A percentile compares a stretch with the other conserved stretches of the same genome.
These are phyloP conservation scores for Apiospora phragmitis DNA, from an alignment of 2,329 filamentous ascomycete genomes.

Conservation along the genomic window DNA sequence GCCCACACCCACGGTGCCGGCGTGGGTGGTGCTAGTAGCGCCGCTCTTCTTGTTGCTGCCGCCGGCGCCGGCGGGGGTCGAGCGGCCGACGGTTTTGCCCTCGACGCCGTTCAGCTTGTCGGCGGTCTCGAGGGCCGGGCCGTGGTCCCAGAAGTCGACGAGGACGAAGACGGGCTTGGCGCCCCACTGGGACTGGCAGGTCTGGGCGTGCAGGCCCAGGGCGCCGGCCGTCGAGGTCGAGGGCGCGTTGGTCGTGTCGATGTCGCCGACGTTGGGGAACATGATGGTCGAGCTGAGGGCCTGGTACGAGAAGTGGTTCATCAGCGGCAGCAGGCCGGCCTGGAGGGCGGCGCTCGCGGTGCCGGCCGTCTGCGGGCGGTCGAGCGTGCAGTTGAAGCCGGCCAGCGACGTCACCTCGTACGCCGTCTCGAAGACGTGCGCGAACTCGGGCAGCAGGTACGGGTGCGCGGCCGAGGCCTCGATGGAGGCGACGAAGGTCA, in stretches of 20 bases:
- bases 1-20: conserved; percentile 24
- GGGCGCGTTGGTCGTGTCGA: conserved; percentile 66
- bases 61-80: conserved; percentile 18
- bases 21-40: conserved; percentile 20
- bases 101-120: conserved; percentile 65
- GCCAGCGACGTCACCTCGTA: conserved; percentile 63
- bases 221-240: conserved; percentile 52
- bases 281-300: conserved; percentile 54
- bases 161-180: conserved; percentile 69
- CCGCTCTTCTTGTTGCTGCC: conserved; percentile 20
- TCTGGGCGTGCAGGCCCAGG: conserved; percentile 52
- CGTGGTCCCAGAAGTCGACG: conserved; percentile 78
- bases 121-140: conserved; percentile 67
- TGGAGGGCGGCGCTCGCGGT: conserved; percentile 53
- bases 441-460: conserved; percentile 65
- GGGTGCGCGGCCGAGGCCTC: conserved; percentile 43
- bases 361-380: conserved; percentile 59
- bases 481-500: conserved; percentile 67
- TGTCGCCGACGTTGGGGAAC: conserved; percentile 60
- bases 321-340: conserved; percentile 64
- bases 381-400: conserved; percentile 72
- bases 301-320: conserved; percentile 80
- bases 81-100: conserved; percentile 35
- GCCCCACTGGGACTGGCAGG: conserved; percentile 61
- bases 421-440: conserved; percentile 70